Conservation (phyloP, 768 basidiomycete species). For the Naganishia kalamii region DNA sequence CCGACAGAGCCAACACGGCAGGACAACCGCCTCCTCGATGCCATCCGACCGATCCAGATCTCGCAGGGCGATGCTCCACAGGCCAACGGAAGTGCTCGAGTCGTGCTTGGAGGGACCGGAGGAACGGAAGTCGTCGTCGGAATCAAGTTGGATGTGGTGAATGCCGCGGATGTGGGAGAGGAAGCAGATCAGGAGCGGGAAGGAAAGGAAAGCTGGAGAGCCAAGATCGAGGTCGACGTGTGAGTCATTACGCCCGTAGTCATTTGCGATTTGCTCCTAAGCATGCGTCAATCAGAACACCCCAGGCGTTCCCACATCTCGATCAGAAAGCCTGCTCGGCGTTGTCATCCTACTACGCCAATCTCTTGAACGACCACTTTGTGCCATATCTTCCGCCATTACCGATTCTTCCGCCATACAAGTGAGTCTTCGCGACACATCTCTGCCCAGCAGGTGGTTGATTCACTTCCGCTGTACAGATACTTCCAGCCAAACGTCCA, state of each 20-base stretch:
- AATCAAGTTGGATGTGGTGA: slow-evolving; percentile 42
- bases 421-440: slow-evolving; percentile 25
- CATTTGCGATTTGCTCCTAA: background rate
- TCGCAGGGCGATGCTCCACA: slow-evolving; percentile 42
- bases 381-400: slow-evolving; percentile 39
- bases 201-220: slow-evolving; percentile 34
- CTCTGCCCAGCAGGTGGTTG: background rate
- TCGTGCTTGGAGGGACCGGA: slow-evolving; percentile 28
- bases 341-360: slow-evolving; percentile 34
- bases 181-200: slow-evolving; percentile 19
- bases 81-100: slow-evolving; percentile 39
- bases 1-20: slow-evolving; percentile 35
- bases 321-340: slow-evolving; percentile 18
- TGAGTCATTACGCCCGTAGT: slow-evolving; percentile 24
- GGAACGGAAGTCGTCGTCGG: slow-evolving; percentile 44
- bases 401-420: slow-evolving; percentile 35
- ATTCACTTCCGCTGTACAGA: slow-evolving; percentile 23
- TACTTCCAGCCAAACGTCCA: slow-evolving; percentile 44
- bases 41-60: slow-evolving; percentile 30
- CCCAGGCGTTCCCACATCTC: slow-evolving; percentile 38
- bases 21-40: slow-evolving; percentile 33
- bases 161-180: slow-evolving; percentile 23
- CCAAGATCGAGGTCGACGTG: slow-evolving; percentile 45
- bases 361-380: slow-evolving; percentile 39
- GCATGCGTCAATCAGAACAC: slow-evolving; percentile 27